Evolutionary conservation across 2,329 filamentous ascomycete species (phyloP), one percentile per base, ranked within the genome.

Genomic region (Zymoseptoria tritici): DNA sequence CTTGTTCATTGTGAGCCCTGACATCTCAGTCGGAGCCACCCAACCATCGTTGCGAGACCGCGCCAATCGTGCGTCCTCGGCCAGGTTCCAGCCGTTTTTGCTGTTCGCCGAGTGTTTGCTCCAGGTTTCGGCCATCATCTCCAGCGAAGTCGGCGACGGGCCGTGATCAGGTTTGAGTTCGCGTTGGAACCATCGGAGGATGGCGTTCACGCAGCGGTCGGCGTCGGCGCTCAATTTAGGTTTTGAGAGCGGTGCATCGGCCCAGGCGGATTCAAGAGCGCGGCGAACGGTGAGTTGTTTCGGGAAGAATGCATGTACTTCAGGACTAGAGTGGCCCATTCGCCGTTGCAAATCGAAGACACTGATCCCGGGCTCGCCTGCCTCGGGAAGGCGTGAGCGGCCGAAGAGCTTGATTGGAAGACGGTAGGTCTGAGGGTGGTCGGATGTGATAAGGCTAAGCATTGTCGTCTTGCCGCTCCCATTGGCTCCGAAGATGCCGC

Each of bases 391-490:
- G 20, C 94, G 85, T 57, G 87, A 88, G 21, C 85, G 85, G 0
- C 91, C 91, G 71, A 99, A 97, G 13, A 97, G 80, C 66, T 84
- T 87, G 62, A 99, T 87, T 0, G 93, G 92, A 22, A 92, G 83
- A 0, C 90, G 90, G 73, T 97, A 99, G 0, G 92, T 86, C 74
- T 97, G 93, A 0, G 94, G 94, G 68, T 99, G 94, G 70, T 99
- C 94, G 0, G 93, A 97, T 61, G 90, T 95, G 60, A 99, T 89
- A 5, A 99, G 81, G 4, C 91, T 94, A 26, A 97, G 83, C 49
- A 99, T 82, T 0, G 94, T 99, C 0, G 94, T 99, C 78, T 99
- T 99, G 19, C 94, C 94, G 0, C 91, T 96, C 22, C 83, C 94
- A 68, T 99, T 97, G 31, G 92, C 88, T 0, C 94, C 94, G 70